phyloP scores from a whole-genome alignment of 345 rosid genomes.

The Durio zibethinus region DNA sequence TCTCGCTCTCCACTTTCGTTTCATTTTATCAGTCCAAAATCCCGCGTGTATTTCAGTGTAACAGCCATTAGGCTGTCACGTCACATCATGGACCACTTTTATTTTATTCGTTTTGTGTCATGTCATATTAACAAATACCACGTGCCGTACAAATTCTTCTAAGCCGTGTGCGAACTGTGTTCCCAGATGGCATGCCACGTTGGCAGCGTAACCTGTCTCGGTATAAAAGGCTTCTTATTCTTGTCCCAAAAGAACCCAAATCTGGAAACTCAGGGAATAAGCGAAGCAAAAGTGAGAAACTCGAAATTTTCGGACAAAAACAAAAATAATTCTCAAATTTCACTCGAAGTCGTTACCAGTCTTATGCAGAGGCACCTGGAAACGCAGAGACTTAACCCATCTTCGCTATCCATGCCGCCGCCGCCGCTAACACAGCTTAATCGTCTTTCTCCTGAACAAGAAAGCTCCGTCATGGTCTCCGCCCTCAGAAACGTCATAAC shows the following conservation, averaged over 20 bases:
- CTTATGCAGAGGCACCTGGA: slow-evolving; percentile 34
- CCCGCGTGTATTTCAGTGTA: neutral
- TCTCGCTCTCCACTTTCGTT: too few species aligned
- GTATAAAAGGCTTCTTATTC: too few species aligned
- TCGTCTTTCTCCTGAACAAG: slow-evolving; percentile 54
- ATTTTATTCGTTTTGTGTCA: too few species aligned
- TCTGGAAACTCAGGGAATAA: neutral
- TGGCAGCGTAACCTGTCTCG: neutral
- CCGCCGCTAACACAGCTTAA: neutral
- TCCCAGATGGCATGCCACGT: neutral
- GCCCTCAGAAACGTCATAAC: slow-evolving; percentile 31
- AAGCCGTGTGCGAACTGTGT: neutral
- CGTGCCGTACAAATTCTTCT: neutral
- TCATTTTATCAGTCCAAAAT: neutral
- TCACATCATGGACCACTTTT: neutral
- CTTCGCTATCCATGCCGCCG: neutral
- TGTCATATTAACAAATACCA: neutral
- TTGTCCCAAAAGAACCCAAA: neutral
- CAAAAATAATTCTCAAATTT: neutral
- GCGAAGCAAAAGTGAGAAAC: neutral
- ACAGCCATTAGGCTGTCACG: neutral
- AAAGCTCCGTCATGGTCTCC: slow-evolving; percentile 58
- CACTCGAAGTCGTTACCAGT: neutral
- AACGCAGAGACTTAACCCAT: slow-evolving; percentile 14
- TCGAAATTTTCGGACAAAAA: too few species aligned